Evolutionary conservation across 306 rosid species (phyloP).

Genomic region (Fragaria nilgerrensis): DNA sequence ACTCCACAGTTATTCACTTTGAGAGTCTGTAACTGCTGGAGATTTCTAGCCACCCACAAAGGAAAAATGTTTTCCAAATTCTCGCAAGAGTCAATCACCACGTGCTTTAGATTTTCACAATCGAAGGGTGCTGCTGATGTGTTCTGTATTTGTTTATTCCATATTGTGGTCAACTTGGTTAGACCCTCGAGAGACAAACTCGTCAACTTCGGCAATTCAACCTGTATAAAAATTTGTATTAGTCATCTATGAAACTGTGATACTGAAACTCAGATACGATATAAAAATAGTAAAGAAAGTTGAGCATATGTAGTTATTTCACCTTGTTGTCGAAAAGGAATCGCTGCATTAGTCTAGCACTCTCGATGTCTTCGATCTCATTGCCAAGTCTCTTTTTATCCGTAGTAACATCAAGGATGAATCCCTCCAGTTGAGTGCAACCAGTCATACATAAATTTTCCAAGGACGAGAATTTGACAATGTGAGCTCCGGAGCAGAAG

Average conservation of each 20-base stretch:
- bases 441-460: background rate
- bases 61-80: slow-evolving; percentile 22
- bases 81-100: slow-evolving; percentile 16
- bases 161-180: too few species aligned
- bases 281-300: too few species aligned
- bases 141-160: too few species aligned
- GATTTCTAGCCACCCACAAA: slow-evolving; percentile 21
- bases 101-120: background rate
- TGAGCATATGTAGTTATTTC: background rate
- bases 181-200: accelerated
- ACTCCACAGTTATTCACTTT: slow-evolving; percentile 25
- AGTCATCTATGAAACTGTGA: too few species aligned
- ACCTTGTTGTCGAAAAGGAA: background rate
- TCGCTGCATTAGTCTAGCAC: background rate
- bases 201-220: background rate
- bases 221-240: background rate
- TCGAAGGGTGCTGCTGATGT: too few species aligned
- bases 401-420: background rate
- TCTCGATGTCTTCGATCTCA: background rate
- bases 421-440: background rate
- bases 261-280: too few species aligned
- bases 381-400: background rate
- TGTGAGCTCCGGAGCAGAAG: background rate
- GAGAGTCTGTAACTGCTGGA: slow-evolving; percentile 18
- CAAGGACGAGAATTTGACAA: background rate